phyloP scores from a whole-genome alignment of 345 rosid genomes.

The Atalantia buxifolia region DNA sequence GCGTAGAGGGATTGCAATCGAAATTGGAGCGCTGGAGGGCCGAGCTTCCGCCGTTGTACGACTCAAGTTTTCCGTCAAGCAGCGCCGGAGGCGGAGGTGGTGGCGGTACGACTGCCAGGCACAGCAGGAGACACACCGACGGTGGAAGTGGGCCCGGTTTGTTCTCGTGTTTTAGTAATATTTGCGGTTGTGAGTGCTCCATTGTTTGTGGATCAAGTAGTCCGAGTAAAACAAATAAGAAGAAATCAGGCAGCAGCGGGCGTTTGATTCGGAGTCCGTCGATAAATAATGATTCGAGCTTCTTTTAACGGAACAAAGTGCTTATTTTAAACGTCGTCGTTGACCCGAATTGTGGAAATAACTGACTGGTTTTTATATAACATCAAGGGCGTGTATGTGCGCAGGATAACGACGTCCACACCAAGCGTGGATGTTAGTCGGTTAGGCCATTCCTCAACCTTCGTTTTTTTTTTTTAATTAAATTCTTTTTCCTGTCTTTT shows the following conservation, averaged over 20 bases:
- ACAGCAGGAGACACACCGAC: slow-evolving; percentile 37
- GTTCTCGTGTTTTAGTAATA: slow-evolving; percentile 56
- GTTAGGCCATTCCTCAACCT: slow-evolving; percentile 10
- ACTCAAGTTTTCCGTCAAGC: slow-evolving; percentile 28
- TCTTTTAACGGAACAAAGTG: background rate
- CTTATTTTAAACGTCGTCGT: background rate
- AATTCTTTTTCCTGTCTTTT: background rate
- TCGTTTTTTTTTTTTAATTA: background rate
- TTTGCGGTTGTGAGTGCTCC: slow-evolving; percentile 70
- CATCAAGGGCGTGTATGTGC: background rate
- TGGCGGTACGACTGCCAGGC: slow-evolving; percentile 22
- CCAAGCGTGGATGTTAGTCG: slow-evolving; percentile 1
- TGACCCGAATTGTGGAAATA: background rate
- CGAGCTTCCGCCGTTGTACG: slow-evolving; percentile 70
- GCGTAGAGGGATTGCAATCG: slow-evolving; percentile 74
- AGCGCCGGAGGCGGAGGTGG: background rate
- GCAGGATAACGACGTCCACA: background rate
- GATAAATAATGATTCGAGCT: slow-evolving; percentile 19
- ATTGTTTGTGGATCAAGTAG: slow-evolving; percentile 56
- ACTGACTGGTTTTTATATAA: background rate
- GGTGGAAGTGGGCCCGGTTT: slow-evolving; percentile 16
- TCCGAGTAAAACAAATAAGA: background rate
- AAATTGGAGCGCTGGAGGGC: slow-evolving; percentile 81
- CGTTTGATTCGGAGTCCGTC: slow-evolving; percentile 30
- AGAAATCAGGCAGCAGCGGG: slow-evolving; percentile 13